phyloP scores from a whole-genome alignment of 768 basidiomycete genomes.

The Brasilioporus rufonigricans region DNA sequence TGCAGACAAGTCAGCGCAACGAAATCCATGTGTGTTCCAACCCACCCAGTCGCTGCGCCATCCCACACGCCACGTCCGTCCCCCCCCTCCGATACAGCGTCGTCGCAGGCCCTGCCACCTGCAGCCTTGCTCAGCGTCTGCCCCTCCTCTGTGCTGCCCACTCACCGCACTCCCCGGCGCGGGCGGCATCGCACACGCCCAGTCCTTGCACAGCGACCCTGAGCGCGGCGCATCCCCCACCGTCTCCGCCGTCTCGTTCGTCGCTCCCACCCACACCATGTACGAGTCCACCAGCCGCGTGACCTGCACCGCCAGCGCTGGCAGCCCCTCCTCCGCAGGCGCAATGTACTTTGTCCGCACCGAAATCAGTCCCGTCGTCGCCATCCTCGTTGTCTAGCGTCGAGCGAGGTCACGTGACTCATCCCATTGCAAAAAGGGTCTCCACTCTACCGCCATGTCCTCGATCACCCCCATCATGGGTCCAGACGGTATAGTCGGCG shows the following conservation, averaged over 20 bases:
- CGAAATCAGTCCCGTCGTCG: slow-evolving; percentile 29
- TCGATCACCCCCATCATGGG: slow-evolving; percentile 26
- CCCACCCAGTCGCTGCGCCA: slow-evolving; percentile 81
- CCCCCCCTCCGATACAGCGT: slow-evolving; percentile 60
- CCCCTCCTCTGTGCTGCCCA: not conserved
- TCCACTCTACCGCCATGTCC: not conserved
- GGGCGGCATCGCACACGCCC: slow-evolving; percentile 82
- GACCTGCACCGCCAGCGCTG: slow-evolving; percentile 63
- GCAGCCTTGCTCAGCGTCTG: not conserved
- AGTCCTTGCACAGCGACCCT: slow-evolving; percentile 67
- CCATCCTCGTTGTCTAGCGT: not conserved
- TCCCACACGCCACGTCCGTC: slow-evolving; percentile 63
- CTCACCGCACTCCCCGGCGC: slow-evolving; percentile 22
- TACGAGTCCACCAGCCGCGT: slow-evolving; percentile 68
- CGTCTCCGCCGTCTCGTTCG: slow-evolving; percentile 43
- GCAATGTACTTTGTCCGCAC: slow-evolving; percentile 50
- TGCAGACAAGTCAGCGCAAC: slow-evolving; percentile 27
- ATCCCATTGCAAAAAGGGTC: not conserved
- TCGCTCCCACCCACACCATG: slow-evolving; percentile 81
- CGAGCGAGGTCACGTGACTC: not conserved
- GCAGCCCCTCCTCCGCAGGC: slow-evolving; percentile 48
- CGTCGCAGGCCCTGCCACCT: slow-evolving; percentile 44
- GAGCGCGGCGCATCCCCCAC: slow-evolving; percentile 46
- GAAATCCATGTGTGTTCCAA: not conserved
- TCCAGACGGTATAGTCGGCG: slow-evolving; percentile 29